phyloP scores from a whole-genome alignment of 2,329 filamentous ascomycete species.

The Colletotrichum liriopes region DNA sequence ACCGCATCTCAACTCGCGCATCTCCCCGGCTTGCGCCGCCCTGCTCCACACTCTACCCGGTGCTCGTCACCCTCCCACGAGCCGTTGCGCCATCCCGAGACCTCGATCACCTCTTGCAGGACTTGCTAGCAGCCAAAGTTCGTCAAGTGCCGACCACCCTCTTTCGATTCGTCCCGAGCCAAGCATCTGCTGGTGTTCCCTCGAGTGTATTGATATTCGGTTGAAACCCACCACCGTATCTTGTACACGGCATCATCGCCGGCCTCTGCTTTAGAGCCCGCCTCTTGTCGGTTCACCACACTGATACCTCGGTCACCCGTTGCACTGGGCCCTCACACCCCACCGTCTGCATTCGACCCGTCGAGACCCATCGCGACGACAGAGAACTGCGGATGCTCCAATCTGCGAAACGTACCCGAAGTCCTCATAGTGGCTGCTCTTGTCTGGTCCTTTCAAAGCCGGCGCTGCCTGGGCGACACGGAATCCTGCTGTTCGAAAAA shows the following conservation, averaged over 20 bases:
- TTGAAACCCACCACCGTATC: neutral
- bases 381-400: neutral
- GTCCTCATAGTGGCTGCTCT: neutral
- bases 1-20: neutral
- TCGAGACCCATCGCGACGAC: neutral
- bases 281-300: neutral
- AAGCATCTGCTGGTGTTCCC: neutral
- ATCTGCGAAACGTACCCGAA: neutral
- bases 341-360: conserved; percentile 1
- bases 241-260: neutral
- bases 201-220: neutral
- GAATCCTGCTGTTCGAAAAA: conserved; percentile 13
- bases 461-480: conserved; percentile 27
- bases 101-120: neutral
- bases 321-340: neutral
- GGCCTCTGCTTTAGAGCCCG: neutral
- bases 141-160: neutral
- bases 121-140: neutral
- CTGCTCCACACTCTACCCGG: neutral
- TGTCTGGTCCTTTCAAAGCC: conserved; percentile 16
- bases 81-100: conserved; percentile 2
- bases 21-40: neutral
- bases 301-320: neutral
- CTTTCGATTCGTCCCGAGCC: neutral
- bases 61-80: neutral